These are phyloP conservation scores for Saprolegnia diclina DNA, from an alignment of 352 stramenopile species.

Conservation along the genomic window DNA sequence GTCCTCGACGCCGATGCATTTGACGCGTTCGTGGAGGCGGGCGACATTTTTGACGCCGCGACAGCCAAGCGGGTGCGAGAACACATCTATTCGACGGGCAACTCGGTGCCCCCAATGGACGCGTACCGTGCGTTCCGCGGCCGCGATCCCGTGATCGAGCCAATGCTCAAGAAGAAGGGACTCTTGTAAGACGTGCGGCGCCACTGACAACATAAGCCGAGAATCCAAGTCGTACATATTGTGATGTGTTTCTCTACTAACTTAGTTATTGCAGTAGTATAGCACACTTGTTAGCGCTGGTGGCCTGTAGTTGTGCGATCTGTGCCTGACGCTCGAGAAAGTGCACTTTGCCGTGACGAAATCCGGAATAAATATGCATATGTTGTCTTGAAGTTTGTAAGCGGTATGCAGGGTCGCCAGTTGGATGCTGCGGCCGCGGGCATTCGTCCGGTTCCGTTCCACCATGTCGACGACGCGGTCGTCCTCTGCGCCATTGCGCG, in stretches of 20 bases:
- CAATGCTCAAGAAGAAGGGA: conserved; percentile 52
- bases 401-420: neutral
- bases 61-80: conserved; percentile 36
- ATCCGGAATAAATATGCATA: conserved; percentile 6
- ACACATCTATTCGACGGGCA: conserved; percentile 50
- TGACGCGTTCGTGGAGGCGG: conserved; percentile 51
- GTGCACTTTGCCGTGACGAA: conserved; percentile 3
- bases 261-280: too few species aligned
- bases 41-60: conserved; percentile 45
- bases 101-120: conserved; percentile 46
- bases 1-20: conserved; percentile 82
- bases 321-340: neutral
- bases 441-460: neutral
- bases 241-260: too few species aligned
- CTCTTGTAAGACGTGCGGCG: too few species aligned
- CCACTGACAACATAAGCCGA: too few species aligned
- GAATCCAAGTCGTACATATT: too few species aligned
- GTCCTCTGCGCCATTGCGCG: conserved; percentile 29
- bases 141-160: conserved; percentile 50
- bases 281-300: too few species aligned
- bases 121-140: conserved; percentile 48
- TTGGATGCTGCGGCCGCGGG: neutral
- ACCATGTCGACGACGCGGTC: neutral
- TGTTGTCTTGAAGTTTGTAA: neutral
- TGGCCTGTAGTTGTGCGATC: too few species aligned